Percentiles rank a stretch among this genome's conserved stretches.
Evolutionary conservation across 331 rosid genomes (phyloP).

Genomic region (Cydonia oblonga): DNA sequence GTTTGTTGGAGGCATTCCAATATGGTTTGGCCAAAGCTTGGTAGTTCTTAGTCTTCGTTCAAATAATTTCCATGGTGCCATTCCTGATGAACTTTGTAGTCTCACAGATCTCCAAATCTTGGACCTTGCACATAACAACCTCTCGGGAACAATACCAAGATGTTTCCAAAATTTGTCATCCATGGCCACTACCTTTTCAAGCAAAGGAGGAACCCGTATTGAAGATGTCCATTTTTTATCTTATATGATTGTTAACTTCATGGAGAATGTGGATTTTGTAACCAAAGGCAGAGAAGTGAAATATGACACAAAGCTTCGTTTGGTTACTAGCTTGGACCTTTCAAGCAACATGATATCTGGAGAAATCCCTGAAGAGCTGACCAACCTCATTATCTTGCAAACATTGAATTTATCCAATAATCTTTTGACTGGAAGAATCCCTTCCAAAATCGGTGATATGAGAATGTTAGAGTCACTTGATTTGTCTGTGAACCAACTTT

Average conservation of each 20-base stretch:
- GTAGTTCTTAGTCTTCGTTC: conserved; percentile 16
- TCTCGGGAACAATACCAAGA: not conserved
- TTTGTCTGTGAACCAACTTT: not conserved
- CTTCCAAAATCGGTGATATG: not conserved
- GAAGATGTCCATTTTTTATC: too few relatives aligned
- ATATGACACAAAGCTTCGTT: rapidly evolving
- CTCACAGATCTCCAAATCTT: not conserved
- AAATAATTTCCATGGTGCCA: not conserved
- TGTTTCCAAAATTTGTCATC: not conserved
- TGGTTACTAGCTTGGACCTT: not conserved
- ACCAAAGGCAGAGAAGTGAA: not conserved
- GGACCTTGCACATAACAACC: not conserved
- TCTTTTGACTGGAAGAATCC: not conserved
- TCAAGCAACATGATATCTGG: not conserved
- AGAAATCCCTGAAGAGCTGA: not conserved
- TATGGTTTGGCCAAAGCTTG: conserved; percentile 29
- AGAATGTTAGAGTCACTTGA: not conserved
- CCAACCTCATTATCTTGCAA: not conserved
- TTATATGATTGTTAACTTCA: too few relatives aligned
- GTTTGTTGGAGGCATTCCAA: conserved; percentile 11
- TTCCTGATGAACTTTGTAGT: not conserved
- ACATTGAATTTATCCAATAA: not conserved
- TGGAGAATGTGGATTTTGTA: rapidly evolving
- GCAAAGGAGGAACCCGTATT: too few relatives aligned
- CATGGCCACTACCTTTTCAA: not conserved